Conservation (phyloP, 495 filamentous ascomycete genomes). For the Podospora pseudocomata region DNA sequence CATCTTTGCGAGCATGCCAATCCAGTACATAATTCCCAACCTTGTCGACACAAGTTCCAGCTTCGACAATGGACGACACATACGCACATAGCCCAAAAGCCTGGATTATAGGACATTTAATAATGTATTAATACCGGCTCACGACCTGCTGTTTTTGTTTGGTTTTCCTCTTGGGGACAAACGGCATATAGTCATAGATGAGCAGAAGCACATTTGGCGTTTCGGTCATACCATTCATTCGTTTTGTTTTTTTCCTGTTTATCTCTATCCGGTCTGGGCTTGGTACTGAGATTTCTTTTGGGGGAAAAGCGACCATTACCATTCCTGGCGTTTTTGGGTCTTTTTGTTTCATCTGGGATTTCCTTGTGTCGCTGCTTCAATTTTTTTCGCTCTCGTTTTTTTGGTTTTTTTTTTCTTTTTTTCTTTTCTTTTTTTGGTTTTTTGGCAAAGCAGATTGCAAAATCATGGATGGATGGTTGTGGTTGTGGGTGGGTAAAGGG, state of each 20-base stretch:
- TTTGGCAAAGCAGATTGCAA: not conserved
- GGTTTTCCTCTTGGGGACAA: not conserved
- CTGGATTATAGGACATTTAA: not conserved
- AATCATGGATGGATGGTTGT: not conserved
- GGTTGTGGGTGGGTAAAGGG: not conserved
- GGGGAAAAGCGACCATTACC: constrained; percentile 8
- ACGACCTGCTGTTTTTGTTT: not conserved
- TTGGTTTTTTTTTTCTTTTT: not conserved
- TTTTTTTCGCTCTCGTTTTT: not conserved
- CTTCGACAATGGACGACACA: not conserved
- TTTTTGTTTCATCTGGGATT: not conserved
- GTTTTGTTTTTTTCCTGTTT: not conserved
- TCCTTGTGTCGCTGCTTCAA: not conserved
- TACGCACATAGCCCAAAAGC: not conserved
- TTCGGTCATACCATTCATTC: not conserved
- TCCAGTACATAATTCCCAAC: not conserved
- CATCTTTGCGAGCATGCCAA: not conserved
- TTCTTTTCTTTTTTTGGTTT: not conserved
- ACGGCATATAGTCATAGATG: not conserved
- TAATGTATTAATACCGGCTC: not conserved
- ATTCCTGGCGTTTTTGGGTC: constrained; percentile 6
- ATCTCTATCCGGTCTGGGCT: constrained; percentile 1
- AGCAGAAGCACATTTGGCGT: constrained; percentile 13
- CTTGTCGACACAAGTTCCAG: not conserved
- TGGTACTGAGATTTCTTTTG: not conserved